Conservation (phyloP, 768 basidiomycete species). For the Lactarius trivialis region DNA sequence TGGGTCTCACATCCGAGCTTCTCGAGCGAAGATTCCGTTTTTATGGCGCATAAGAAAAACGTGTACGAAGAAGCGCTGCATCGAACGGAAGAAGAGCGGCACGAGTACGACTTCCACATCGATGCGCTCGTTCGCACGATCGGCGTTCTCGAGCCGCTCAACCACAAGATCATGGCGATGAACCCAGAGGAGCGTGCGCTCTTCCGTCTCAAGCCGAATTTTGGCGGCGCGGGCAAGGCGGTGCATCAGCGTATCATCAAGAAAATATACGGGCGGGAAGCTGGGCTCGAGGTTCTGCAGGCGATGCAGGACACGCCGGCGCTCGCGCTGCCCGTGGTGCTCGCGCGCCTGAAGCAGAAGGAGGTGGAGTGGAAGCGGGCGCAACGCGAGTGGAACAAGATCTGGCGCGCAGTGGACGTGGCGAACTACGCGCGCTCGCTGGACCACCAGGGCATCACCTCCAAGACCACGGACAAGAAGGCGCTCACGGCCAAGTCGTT, state of each 20-base stretch:
- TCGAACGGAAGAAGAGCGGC: constrained; percentile 94
- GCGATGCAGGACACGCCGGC: constrained; percentile 92
- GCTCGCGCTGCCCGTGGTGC: constrained; percentile 83
- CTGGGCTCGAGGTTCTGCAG: constrained; percentile 72
- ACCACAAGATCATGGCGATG: constrained; percentile 78
- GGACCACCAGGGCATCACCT: constrained; percentile 88
- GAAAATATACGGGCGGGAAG: constrained; percentile 91
- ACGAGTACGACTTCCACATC: constrained; percentile 98
- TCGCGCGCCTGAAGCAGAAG: constrained; percentile 86
- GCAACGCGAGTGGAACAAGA: constrained; percentile 97
- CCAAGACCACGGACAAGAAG: constrained; percentile 89
- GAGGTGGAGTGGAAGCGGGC: constrained; percentile 99
- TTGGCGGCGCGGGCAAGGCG: constrained; percentile 76
- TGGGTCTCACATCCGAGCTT: constrained; percentile 98
- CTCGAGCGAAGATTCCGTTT: constrained; percentile 90
- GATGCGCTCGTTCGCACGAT: constrained; percentile 93
- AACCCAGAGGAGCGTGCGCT: constrained; percentile 65
- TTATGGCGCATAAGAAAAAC: constrained; percentile 89
- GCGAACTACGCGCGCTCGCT: constrained; percentile 90
- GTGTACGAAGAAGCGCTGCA: constrained; percentile 94
- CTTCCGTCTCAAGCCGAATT: constrained; percentile 85
- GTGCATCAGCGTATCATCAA: constrained; percentile 92
- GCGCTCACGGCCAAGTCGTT: constrained; percentile 67
- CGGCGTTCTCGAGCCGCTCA: constrained; percentile 82
- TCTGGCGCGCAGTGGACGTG: constrained; percentile 95